Conservation (phyloP, 1,139 yeast species). For the Pichia cactophila region DNA sequence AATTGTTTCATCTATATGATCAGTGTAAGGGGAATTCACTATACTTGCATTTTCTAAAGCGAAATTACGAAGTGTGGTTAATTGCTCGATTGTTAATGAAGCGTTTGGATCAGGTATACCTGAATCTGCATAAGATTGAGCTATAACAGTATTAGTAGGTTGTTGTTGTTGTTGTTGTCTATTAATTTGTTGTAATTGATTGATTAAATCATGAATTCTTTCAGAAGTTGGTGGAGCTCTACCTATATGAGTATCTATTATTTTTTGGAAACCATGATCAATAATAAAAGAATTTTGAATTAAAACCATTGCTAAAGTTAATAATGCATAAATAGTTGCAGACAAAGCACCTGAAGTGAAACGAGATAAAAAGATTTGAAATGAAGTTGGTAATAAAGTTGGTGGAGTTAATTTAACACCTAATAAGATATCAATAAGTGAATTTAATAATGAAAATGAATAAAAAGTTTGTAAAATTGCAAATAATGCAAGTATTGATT, state of each 20-base stretch:
- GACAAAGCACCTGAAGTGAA: constrained; percentile 32
- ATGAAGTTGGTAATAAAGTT: constrained; percentile 3
- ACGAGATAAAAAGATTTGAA: neutral
- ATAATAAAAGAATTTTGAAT: constrained; percentile 62
- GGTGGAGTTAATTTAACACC: constrained; percentile 13
- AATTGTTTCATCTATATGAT: neutral
- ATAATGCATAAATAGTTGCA: constrained; percentile 22
- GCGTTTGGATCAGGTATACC: neutral
- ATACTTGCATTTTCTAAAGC: neutral
- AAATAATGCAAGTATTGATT: constrained; percentile 6
- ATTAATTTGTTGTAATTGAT: neutral
- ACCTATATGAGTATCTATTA: constrained; percentile 51
- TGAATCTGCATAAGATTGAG: neutral
- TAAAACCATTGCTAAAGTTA: constrained; percentile 14
- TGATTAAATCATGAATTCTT: constrained; percentile 16
- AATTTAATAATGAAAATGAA: constrained; percentile 11
- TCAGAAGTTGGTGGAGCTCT: constrained; percentile 31
- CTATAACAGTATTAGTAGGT: neutral
- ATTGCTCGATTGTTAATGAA: neutral
- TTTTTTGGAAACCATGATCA: constrained; percentile 57
- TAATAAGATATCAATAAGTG: constrained; percentile 14
- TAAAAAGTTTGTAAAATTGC: constrained; percentile 12
- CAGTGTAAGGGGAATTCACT: neutral
- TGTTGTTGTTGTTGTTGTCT: constrained; percentile 1
- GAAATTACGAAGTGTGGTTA: neutral